Evolutionary conservation across 2,329 filamentous ascomycete species (phyloP).

Genomic region (Chaetomiaceae sp.): DNA sequence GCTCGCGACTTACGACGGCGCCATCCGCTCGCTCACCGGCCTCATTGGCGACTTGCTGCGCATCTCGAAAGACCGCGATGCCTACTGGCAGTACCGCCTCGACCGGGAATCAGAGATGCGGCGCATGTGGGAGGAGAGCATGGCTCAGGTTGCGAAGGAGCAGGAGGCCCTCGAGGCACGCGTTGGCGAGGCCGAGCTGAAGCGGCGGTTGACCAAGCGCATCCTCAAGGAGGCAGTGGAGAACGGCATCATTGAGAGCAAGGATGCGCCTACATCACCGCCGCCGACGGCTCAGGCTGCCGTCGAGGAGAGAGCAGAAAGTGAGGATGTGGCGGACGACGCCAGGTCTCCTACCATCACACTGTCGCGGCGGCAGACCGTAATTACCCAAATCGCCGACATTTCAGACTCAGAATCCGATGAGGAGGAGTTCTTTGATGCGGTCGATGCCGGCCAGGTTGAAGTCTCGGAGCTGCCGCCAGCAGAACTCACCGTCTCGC

Average conservation of each 20-base stretch:
- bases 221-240: conserved; percentile 82
- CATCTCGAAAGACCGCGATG: conserved; percentile 88
- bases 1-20: conserved; percentile 77
- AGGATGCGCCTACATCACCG: conserved; percentile 30
- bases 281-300: conserved; percentile 31
- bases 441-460: conserved; percentile 87
- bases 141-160: conserved; percentile 92
- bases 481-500: conserved; percentile 34
- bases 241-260: conserved; percentile 34
- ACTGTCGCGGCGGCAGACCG: conserved; percentile 53
- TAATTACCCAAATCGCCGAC: conserved; percentile 64
- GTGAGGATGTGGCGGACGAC: conserved; percentile 19
- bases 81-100: conserved; percentile 93
- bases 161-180: conserved; percentile 85
- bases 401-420: conserved; percentile 76
- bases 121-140: conserved; percentile 97
- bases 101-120: conserved; percentile 88
- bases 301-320: conserved; percentile 28
- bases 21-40: conserved; percentile 78
- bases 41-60: conserved; percentile 81
- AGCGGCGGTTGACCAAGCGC: conserved; percentile 81
- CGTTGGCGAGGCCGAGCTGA: conserved; percentile 84
- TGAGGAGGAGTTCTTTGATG: conserved; percentile 95
- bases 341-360: conserved; percentile 38
- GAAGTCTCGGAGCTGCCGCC: conserved; percentile 65